Evolutionary conservation across 2,329 filamentous ascomycete species (phyloP), one percentile per base, ranked within the genome.

Genomic region (Aspergillus candidus): DNA sequence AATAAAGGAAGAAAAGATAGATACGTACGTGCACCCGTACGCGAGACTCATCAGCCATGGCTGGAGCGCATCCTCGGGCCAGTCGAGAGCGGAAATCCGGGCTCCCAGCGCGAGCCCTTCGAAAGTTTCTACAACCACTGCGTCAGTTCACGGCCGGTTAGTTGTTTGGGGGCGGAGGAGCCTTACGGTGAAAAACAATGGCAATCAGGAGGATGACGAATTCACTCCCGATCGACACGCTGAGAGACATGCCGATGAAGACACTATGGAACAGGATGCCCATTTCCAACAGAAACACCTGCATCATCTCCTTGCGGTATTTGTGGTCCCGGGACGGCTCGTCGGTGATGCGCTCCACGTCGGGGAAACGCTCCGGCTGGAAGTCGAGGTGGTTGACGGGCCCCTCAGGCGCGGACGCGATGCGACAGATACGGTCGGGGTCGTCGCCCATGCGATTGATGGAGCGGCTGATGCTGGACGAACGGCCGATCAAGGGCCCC

Each of bases 231-330:
- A 59, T 52, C 2, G 62, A 64, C 0, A 66, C 62, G 36, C 62
- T 63, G 18, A 66, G 51, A 7, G 62, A 63, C 62, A 66, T 63
- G 44, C 62, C 62, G 29, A 66, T 66, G 36, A 66, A 65, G 47
- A 89, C 77, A 48, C 81, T 86, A 67, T 89, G 85, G 61, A 89
- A 89, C 10, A 89, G 72, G 51, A 89, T 89, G 48, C 85, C 85
- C 44, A 84, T 82, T 63, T 89, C 85, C 4, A 89, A 75, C 3
- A 89, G 74, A 4, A 85, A 77, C 52, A 86, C 87, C 65, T 89
- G 85, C 55, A 87, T 72, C 3, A 84, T 76, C 62, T 82, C 78
- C 55, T 80, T 84, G 57, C 78, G 76, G 63, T 78, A 73, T 12
- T 66, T 73, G 51, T 72, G 62, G 15, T 62, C 56, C 1, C 56